phyloP scores from a whole-genome alignment of 768 basidiomycete genomes.

The Filobasidium floriforme region DNA sequence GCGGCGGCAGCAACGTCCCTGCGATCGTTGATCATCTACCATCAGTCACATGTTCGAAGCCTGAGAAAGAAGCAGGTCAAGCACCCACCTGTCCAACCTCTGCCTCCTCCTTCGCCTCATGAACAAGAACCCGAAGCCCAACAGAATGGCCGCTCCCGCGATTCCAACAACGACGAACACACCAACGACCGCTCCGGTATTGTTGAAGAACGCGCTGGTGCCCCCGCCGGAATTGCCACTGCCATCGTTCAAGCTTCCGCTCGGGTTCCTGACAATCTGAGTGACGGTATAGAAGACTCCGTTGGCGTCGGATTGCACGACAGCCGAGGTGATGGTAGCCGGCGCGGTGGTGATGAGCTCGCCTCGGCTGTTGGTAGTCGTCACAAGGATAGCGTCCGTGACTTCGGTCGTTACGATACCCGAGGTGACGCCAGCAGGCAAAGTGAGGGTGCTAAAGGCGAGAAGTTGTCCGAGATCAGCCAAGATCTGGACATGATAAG shows the following conservation, averaged over 20 bases:
- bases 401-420: constrained; percentile 21
- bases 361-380: constrained; percentile 36
- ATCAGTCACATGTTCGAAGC: background rate
- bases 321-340: constrained; percentile 32
- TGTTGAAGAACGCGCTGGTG: constrained; percentile 58
- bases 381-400: constrained; percentile 33
- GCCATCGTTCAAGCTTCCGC: constrained; percentile 36
- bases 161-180: constrained; percentile 69
- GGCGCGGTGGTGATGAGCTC: constrained; percentile 37
- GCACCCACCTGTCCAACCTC: constrained; percentile 35
- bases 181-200: constrained; percentile 63
- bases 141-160: constrained; percentile 52
- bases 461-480: background rate
- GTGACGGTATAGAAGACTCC: constrained; percentile 43
- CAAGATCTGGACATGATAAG: background rate
- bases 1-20: constrained; percentile 43
- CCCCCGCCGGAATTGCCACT: constrained; percentile 21
- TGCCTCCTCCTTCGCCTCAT: constrained; percentile 40
- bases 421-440: constrained; percentile 8
- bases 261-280: constrained; percentile 42
- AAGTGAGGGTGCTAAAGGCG: constrained; percentile 10
- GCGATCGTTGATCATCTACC: background rate
- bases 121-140: constrained; percentile 50
- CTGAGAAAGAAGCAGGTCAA: background rate
- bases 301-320: constrained; percentile 32